Evolutionary conservation across 2,329 filamentous ascomycete species (phyloP), one percentile per base, ranked within the genome.

Genomic region (Aspergillus cejpii): DNA sequence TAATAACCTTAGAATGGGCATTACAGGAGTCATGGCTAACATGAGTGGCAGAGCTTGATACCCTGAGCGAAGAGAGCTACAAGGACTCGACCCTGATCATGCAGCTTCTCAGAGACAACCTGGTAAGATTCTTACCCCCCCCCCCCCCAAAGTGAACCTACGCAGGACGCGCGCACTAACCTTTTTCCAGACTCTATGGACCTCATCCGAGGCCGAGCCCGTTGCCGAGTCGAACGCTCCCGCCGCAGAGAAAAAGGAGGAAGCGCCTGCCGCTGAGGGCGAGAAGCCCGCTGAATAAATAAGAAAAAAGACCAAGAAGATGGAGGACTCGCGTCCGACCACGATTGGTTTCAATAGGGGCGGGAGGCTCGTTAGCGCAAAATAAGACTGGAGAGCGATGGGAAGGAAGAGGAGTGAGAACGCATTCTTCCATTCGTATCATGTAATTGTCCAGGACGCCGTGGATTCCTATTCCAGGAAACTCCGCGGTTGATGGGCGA

Each of bases 61-160:
- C 90, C 59, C 78, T 96, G 59, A 94, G 87, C 70, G 90, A 96
- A 82, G 90, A 96, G 80, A 94, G 87, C 81, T 96, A 96, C 86
- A 94, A 94, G 83, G 90, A 96, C 78, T 94, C 88, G 37, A 96
- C 90, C 54, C 83, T 96, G 64, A 96, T 96, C 76, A 96, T 96
- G 90, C 90, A 96, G 79, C 85, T 96, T 53, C 84, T 96, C 68
- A 86, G 90, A 69, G 90, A 96, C 78, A 96, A 96, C 81, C 71
- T 96, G 70, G 88, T 94, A 78, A 58, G 21, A 8, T 34, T 34
- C 17, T 17, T 12, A 31, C 3, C 19, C 8, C 12, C 28, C 24
- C 21, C 21, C 36, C 21, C 17, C 15, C 6, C 38, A n/a, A 37
- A 12, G 14, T n/a, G n/a, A n/a, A n/a, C n/a, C n/a, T n/a, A n/a